Base-by-base conservation (phyloP, 2,329 filamentous ascomycete species). In the Didymella sp. region DNA sequence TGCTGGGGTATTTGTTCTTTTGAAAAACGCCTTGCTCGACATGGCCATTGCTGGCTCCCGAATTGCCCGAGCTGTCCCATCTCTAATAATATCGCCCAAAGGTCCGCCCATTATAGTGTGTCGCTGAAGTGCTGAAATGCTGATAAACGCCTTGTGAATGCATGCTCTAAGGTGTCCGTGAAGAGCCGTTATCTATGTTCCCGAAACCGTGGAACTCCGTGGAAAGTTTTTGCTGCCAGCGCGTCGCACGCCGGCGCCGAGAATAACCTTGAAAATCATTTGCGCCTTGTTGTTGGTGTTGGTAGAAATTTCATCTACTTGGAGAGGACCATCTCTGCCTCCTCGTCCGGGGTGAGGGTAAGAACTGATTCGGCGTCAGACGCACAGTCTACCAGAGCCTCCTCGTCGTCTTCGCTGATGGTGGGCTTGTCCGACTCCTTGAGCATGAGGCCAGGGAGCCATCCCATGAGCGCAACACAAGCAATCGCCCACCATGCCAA, bases 401-500 rank as follows among this genome's bases (percentile, higher is more conserved):
- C 74, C 54, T 76, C 74, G 22, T 73, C 72, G 13, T 68, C 65
- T 5, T 47, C 45, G 55, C 65, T 66, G 13, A 60, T 51, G 19
- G 63, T 42, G 37, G 65, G 69, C 58, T 67, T 80, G 25, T 81
- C 79, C 13, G 84, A 81, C 68, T 94, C 90, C 31, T 86, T 86
- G 77, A 97, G 90, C 73, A 86, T 87, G 58, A 70, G 64, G 5
- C 72, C 70, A 12, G 73, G 73, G 17, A 68, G 61, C 71, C 73
- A 76, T 42, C 93, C 95, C 13, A 87, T 76, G 11, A 91, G 77
- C 30, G 92, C 91, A 28, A 97, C 86, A 3, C 89, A 69, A 8
- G 89, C 91, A 63, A 89, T 93, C 60, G 87, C 88, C 95, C 95
- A 99, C 94, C 95, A 99, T 0, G 92, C 89, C 30, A 97, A 82